Conservation (phyloP, 2,329 filamentous ascomycete genomes). For the Aspergillus intermedius region DNA sequence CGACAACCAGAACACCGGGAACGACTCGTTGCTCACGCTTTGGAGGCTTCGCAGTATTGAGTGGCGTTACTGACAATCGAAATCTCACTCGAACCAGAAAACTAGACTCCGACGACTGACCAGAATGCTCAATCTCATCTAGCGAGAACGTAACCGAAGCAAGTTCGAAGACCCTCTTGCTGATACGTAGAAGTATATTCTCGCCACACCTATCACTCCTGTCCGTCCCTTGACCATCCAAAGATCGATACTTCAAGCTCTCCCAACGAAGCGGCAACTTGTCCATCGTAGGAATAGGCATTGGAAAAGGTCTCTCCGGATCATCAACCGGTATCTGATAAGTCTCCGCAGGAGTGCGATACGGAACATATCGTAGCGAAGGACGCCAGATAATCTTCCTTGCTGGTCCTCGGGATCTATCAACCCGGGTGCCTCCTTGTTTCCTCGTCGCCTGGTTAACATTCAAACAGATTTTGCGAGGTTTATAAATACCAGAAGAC, state of each 20-base stretch:
- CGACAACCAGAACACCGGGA: neutral
- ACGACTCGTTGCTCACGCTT: neutral
- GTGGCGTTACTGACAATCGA: neutral
- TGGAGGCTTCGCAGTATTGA: neutral
- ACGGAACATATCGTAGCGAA: constrained; percentile 2
- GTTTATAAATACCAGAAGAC: neutral
- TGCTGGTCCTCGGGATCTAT: neutral
- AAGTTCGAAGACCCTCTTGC: neutral
- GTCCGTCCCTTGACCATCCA: neutral
- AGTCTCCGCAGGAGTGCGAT: neutral
- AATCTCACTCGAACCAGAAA: neutral
- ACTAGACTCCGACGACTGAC: neutral
- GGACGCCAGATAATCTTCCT: neutral
- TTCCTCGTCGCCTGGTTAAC: neutral
- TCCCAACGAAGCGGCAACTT: constrained; percentile 8
- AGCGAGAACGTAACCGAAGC: neutral
- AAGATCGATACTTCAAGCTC: neutral
- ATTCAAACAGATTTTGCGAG: neutral
- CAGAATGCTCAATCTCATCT: neutral
- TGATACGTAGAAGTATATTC: neutral
- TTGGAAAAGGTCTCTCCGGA: constrained; percentile 9
- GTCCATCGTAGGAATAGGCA: constrained; percentile 9
- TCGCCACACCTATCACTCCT: neutral
- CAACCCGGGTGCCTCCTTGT: neutral
- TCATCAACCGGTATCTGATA: constrained; percentile 4